Evolutionary conservation across 1,284 basidiomycete genomes (phyloP), one percentile per base, ranked within the genome.

Genomic region (Porogramme epimiltina): DNA sequence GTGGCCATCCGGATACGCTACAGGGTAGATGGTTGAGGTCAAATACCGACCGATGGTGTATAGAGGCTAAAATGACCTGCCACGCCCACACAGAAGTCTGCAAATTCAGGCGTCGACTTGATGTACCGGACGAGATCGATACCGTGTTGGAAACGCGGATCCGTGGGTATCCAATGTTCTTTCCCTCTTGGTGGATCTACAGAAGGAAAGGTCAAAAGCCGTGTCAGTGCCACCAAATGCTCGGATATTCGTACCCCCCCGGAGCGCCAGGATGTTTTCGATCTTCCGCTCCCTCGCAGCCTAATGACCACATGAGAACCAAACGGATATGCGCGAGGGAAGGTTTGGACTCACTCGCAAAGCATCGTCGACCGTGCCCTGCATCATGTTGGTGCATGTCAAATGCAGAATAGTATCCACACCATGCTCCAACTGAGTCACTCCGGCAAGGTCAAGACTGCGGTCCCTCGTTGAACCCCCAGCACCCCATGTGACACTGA

Each of bases 341-440:
- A 42, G 8, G 18, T 6, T 20, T 31, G 28, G 2, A 68, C 73
- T 51, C 66, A 96, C 94, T 72, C 82, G 80, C 42, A 99, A 72
- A 19, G 89, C 89, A 38, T 87, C 79, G 67, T 98, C 93, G 5
- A 99, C 85, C 72, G 87, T 85, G 20, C 90, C 92, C 57, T 89
- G 82, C 59, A 88, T 81, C 91, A 97, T 96, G 70, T 99, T 99
- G 19, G 97, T 99, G 74, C 97, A 99, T 16, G 97, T 99, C 59
- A 99, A 70, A 76, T 99, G 97, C 63, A 99, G 74, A 55, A 98
- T 84, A 0, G 93, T 93, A 66, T 95, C 90, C 42, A 92, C 72
- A 3, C 80, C 81, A 68, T 89, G 84, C 47, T 91, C 85, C 8
- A 75, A 71, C 67, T 91, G 82, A 48, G 85, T 81, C 62, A 90